Conservation (phyloP, 495 filamentous ascomycete species). For the Penicillium silybi region DNA sequence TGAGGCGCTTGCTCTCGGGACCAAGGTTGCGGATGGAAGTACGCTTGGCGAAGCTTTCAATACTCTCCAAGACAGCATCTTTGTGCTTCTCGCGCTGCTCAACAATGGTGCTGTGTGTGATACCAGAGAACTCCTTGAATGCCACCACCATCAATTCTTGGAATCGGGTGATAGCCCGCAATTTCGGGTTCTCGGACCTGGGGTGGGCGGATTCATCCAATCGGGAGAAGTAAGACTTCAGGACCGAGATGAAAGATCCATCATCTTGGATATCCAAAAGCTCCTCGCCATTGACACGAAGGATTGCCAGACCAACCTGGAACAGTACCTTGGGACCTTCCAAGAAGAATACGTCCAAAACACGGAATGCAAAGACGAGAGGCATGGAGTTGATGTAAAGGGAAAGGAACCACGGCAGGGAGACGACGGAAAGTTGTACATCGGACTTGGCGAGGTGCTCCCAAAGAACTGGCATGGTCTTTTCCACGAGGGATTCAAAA, state of each 20-base stretch:
- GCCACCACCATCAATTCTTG: slow-evolving; percentile 98
- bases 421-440: slow-evolving; percentile 97
- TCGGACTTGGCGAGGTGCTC: slow-evolving; percentile 93
- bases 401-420: slow-evolving; percentile 95
- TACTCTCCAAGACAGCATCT: slow-evolving; percentile 84
- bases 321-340: slow-evolving; percentile 97
- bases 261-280: slow-evolving; percentile 94
- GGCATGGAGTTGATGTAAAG: slow-evolving; percentile 99
- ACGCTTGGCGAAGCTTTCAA: slow-evolving; percentile 94
- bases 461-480: slow-evolving; percentile 98
- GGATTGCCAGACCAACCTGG: slow-evolving; percentile 90
- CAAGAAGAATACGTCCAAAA: slow-evolving; percentile 95
- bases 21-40: slow-evolving; percentile 95
- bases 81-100: slow-evolving; percentile 91
- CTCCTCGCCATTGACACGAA: slow-evolving; percentile 97
- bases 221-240: slow-evolving; percentile 90
- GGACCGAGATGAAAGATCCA: slow-evolving; percentile 91
- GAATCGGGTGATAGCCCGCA: slow-evolving; percentile 88
- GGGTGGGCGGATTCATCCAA: slow-evolving; percentile 96
- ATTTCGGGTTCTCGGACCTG: slow-evolving; percentile 86
- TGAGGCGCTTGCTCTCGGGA: slow-evolving; percentile 87
- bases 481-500: slow-evolving; percentile 94
- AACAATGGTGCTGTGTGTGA: slow-evolving; percentile 86
- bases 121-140: slow-evolving; percentile 94
- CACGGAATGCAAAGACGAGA: slow-evolving; percentile 91